phyloP scores from a whole-genome alignment of 805 yeast genomes.

The Blastobotrys americana region DNA sequence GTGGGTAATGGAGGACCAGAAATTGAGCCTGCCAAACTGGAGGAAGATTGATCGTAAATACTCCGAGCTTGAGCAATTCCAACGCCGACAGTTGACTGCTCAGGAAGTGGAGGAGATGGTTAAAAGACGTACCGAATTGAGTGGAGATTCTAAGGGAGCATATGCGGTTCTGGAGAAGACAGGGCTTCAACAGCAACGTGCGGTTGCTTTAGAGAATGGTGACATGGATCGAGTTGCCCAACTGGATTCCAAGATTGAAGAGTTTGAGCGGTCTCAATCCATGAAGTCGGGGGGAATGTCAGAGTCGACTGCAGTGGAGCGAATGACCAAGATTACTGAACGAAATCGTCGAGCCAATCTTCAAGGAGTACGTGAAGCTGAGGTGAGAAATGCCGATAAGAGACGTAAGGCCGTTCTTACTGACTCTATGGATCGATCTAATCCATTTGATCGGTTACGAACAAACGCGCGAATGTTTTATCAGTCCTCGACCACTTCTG shows the following conservation, averaged over 20 bases:
- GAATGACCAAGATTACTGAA: slow-evolving; percentile 67
- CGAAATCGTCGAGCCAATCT: slow-evolving; percentile 80
- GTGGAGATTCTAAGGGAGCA: slow-evolving; percentile 51
- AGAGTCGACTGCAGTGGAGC: slow-evolving; percentile 21
- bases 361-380: slow-evolving; percentile 72
- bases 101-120: slow-evolving; percentile 72
- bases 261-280: slow-evolving; percentile 19
- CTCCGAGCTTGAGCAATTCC: slow-evolving; percentile 54
- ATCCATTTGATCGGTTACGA: slow-evolving; percentile 86
- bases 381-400: slow-evolving; percentile 51
- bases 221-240: slow-evolving; percentile 27
- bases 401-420: slow-evolving; percentile 36
- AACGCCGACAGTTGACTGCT: slow-evolving; percentile 59
- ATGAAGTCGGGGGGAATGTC: neutral
- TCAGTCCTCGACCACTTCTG: slow-evolving; percentile 35
- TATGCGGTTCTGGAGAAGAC: slow-evolving; percentile 74
- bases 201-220: slow-evolving; percentile 54
- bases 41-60: slow-evolving; percentile 60
- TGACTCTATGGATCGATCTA: slow-evolving; percentile 36
- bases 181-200: slow-evolving; percentile 62
- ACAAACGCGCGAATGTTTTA: slow-evolving; percentile 84
- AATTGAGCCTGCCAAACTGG: slow-evolving; percentile 50
- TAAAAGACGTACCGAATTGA: slow-evolving; percentile 56
- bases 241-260: slow-evolving; percentile 29
- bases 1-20: slow-evolving; percentile 51